A percentile compares a stretch with the other conserved stretches of the same genome.
Evolutionary conservation across 2,329 filamentous ascomycete genomes (phyloP).

Genomic region (Colletotrichum eremochloae): DNA sequence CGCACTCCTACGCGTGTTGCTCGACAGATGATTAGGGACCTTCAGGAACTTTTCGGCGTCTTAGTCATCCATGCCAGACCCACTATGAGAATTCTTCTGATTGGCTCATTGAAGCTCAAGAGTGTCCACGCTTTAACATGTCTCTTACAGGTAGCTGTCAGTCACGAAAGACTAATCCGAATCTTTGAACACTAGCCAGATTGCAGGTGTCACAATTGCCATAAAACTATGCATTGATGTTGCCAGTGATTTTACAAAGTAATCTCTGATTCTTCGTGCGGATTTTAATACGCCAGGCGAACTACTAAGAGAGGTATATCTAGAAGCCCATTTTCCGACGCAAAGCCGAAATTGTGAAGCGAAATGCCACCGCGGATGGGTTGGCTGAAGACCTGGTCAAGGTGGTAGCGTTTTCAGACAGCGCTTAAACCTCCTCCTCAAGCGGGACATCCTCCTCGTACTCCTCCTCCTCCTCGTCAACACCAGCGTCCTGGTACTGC

Average conservation of each 20-base stretch:
- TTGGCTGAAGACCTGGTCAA: constrained; percentile 20
- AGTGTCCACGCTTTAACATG: background rate
- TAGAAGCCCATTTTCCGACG: constrained; percentile 51
- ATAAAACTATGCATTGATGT: background rate
- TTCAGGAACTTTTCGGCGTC: constrained; percentile 48
- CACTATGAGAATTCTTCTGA: constrained; percentile 19
- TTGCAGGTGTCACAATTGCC: background rate
- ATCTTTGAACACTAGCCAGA: background rate
- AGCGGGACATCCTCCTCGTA: constrained; percentile 86
- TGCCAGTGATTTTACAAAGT: constrained; percentile 34
- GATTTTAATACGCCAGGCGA: constrained; percentile 50
- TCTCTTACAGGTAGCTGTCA: background rate
- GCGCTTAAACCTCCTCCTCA: constrained; percentile 75
- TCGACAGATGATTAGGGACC: constrained; percentile 18
- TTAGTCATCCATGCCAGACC: constrained; percentile 49
- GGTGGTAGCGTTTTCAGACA: background rate
- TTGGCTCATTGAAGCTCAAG: constrained; percentile 14
- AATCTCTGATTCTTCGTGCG: constrained; percentile 48
- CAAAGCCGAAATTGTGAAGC: constrained; percentile 46
- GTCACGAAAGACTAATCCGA: background rate
- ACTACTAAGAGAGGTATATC: constrained; percentile 57
- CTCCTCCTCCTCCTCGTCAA: constrained; percentile 97
- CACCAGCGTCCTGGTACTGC: constrained; percentile 99
- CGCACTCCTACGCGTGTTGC: constrained; percentile 13
- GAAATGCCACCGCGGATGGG: constrained; percentile 42